phyloP scores from a whole-genome alignment of 108 stramenopile species.

The Pseudonitzschia pungens region DNA sequence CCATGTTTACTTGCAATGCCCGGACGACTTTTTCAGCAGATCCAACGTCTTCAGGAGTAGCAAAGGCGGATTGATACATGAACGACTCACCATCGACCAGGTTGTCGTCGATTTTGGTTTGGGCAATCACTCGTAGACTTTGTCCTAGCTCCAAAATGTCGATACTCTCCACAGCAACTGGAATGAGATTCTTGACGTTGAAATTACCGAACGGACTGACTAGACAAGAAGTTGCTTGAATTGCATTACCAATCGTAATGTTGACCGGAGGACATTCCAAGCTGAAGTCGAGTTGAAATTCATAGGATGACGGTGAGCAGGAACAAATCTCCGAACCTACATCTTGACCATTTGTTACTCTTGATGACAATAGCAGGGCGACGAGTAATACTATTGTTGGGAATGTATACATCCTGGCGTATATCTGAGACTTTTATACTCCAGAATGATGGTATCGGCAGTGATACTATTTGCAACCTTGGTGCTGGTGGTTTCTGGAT shows the following conservation, averaged over 20 bases:
- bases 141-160: conserved; percentile 42
- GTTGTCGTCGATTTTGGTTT: conserved; percentile 16
- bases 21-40: conserved; percentile 17
- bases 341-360: not conserved
- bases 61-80: conserved; percentile 24
- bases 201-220: conserved; percentile 27
- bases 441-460: not conserved
- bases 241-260: conserved; percentile 9
- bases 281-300: conserved; percentile 34
- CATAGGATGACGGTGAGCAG: conserved; percentile 39
- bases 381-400: not conserved
- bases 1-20: conserved; percentile 38
- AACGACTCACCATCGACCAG: conserved; percentile 36
- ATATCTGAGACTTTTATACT: not conserved
- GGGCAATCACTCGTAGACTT: conserved; percentile 19
- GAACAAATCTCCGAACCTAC: conserved; percentile 33
- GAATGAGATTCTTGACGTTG: conserved; percentile 31
- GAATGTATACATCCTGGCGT: not conserved
- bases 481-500: not conserved
- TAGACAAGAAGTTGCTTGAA: conserved; percentile 27
- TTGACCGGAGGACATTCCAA: conserved; percentile 35
- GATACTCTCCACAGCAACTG: conserved; percentile 32
- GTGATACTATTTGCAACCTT: not conserved
- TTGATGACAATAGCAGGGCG: not conserved
- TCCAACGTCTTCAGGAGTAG: conserved; percentile 20